Evolutionary conservation across 345 rosid species (phyloP).

Genomic region (Conringia planisiliqua): DNA sequence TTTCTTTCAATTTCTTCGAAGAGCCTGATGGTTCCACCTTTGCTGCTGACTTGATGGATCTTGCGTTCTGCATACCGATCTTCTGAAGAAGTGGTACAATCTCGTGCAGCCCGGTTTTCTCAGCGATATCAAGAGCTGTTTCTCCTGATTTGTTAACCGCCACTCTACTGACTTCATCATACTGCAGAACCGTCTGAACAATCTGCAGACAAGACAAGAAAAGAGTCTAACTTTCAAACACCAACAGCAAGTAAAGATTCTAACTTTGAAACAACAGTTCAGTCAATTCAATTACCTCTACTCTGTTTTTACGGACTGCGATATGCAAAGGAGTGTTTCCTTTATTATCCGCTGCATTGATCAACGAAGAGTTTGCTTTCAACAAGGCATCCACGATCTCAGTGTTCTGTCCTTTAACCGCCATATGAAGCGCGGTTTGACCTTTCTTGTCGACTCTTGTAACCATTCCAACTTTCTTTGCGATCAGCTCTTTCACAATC

Average conservation of each 20-base stretch:
- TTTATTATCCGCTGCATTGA: constrained; percentile 67
- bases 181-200: constrained; percentile 41
- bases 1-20: constrained; percentile 61
- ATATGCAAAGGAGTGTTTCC: constrained; percentile 86
- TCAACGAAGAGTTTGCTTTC: constrained; percentile 41
- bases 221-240: not conserved
- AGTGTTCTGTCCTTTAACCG: constrained; percentile 72
- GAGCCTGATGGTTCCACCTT: constrained; percentile 32
- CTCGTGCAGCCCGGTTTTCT: constrained; percentile 47
- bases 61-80: constrained; percentile 54
- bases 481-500: constrained; percentile 61
- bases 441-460: constrained; percentile 69
- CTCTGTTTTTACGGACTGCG: constrained; percentile 64
- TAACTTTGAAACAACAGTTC: not conserved
- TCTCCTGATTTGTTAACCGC: constrained; percentile 65
- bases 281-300: constrained; percentile 45
- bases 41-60: constrained; percentile 44
- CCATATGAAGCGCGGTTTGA: constrained; percentile 92
- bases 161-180: constrained; percentile 45
- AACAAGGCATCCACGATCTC: constrained; percentile 60
- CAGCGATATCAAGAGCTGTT: constrained; percentile 72
- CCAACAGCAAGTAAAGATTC: not conserved
- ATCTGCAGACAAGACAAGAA: constrained; percentile 47
- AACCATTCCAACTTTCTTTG: constrained; percentile 52
- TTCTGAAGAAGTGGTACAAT: constrained; percentile 50